phyloP scores from a whole-genome alignment of 306 rosid genomes.

The Acacia crassicarpa region DNA sequence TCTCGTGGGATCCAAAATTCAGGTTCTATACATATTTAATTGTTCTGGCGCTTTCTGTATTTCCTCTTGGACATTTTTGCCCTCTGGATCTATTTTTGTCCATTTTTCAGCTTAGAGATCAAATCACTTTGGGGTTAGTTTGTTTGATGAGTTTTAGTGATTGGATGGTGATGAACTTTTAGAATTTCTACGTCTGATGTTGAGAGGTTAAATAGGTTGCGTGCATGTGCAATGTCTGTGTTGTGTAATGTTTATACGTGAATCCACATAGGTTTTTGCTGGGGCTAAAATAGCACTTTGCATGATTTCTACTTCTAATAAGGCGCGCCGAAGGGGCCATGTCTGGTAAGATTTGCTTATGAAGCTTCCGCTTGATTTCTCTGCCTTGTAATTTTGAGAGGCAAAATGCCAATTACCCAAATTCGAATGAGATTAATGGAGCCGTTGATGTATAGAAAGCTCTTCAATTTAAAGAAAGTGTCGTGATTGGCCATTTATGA shows the following conservation, averaged over 20 bases:
- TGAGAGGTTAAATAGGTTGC: conserved; percentile 21
- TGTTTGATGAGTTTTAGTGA: conserved; percentile 7
- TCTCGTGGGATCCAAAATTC: too few relatives aligned
- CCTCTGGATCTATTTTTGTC: background rate
- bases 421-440: too few relatives aligned
- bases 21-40: too few relatives aligned
- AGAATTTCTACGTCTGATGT: background rate
- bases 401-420: background rate
- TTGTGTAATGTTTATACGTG: background rate
- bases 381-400: background rate
- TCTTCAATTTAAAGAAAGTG: too few relatives aligned
- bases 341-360: background rate
- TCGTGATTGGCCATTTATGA: too few relatives aligned
- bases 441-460: too few relatives aligned
- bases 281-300: background rate
- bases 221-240: background rate
- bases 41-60: background rate
- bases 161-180: conserved; percentile 8
- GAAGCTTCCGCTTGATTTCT: background rate
- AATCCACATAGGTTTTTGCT: background rate
- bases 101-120: background rate
- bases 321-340: background rate
- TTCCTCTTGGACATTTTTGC: background rate
- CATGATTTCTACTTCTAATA: background rate
- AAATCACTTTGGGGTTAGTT: background rate